Evolutionary conservation across 352 stramenopile genomes (phyloP), one percentile per base, ranked within the genome.

Genomic region (Pilasporangium apinafurcum): DNA sequence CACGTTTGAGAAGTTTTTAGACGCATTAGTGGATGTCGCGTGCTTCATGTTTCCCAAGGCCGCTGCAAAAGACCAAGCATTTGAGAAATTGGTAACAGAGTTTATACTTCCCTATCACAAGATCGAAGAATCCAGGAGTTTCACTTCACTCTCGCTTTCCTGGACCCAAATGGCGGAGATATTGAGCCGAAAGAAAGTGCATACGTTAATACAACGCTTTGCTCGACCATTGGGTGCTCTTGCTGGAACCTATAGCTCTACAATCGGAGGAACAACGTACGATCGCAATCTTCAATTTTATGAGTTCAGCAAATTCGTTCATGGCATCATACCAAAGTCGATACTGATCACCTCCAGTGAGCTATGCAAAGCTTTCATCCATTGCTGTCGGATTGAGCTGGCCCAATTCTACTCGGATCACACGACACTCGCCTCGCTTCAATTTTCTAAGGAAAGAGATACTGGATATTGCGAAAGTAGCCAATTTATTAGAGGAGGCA

Each of bases 361-460:
- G 31, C 42, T 86, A 0, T 69, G 68, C 29, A 66, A 73, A n/a
- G 46, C 79, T 5, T 90, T 87, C 46, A 59, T 84, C 27, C 62
- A 62, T 12, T 78, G 56, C 30, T 78, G 60, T 37, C 56, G 61
- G 8, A 45, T 60, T 18, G 62, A 82, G 8, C 37, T 68, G 20
- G 31, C 22, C 2, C 10, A 33, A 3, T 44, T 39, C 13, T 55
- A 55, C 28, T 61, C 46, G 13, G 52, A 52, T 10, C 45, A 27
- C 2, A 41, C 40, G 18, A 52, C 52, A 5, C 36, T 60, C 2
- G 39, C 31, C n/a, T 52, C 46, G n/a, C 33, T 55, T 10, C 44
- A 55, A 16, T 43, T 54, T n/a, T 39, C 37, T 24, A 54, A n/a
- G n/a, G n/a, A n/a, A n/a, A n/a, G n/a, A n/a, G n/a, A n/a, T n/a